Evolutionary conservation across 805 yeast genomes (phyloP).

Genomic region (Metschnikowia matae): DNA sequence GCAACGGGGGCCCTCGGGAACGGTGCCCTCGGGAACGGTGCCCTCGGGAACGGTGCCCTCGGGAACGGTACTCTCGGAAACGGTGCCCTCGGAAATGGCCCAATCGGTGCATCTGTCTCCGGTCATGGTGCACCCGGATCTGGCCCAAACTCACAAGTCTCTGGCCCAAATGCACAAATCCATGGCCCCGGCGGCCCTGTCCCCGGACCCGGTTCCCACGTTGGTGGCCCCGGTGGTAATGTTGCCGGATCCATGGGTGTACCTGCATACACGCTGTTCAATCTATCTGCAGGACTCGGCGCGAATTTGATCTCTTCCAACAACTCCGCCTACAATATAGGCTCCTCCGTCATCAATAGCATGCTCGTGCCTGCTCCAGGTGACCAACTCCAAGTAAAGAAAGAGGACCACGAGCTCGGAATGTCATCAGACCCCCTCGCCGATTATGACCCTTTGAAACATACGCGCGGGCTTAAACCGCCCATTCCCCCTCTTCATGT

Average conservation of each 20-base stretch:
- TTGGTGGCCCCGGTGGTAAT: not conserved
- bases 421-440: not conserved
- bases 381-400: constrained; percentile 8
- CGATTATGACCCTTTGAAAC: constrained; percentile 5
- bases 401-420: constrained; percentile 2
- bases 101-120: too few species aligned
- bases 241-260: not conserved
- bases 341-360: constrained; percentile 7
- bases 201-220: too few species aligned
- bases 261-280: not conserved
- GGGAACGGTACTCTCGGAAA: too few species aligned
- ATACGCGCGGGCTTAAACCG: constrained; percentile 18
- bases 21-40: too few species aligned
- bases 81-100: too few species aligned
- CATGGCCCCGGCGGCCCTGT: not conserved
- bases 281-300: not conserved
- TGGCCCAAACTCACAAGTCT: too few species aligned
- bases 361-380: constrained; percentile 8
- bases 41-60: too few species aligned
- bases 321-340: constrained; percentile 12
- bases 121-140: too few species aligned
- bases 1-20: too few species aligned
- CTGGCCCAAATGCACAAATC: not conserved
- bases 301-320: constrained; percentile 4
- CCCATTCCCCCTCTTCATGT: constrained; percentile 43